Evolutionary conservation across 805 yeast species (phyloP).

Genomic region (Yamadazyma kitorensis): DNA sequence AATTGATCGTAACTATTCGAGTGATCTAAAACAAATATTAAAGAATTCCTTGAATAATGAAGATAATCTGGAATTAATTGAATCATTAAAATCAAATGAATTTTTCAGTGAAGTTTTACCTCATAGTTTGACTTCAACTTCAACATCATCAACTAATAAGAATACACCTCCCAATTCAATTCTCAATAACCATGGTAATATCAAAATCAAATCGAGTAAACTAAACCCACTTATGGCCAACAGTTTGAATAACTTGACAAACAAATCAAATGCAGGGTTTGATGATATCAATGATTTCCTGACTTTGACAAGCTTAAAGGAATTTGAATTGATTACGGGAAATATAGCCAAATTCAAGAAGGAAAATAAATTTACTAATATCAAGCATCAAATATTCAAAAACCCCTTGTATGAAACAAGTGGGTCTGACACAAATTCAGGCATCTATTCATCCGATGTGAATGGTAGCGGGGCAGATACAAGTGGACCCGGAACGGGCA

Average conservation of each 20-base stretch:
- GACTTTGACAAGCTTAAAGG: constrained; percentile 37
- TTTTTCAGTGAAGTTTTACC: no score
- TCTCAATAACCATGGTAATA: background rate
- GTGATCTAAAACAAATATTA: constrained; percentile 28
- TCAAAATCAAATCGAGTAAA: no score
- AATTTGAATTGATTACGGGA: constrained; percentile 39
- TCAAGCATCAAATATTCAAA: constrained; percentile 40
- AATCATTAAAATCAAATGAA: constrained; percentile 8
- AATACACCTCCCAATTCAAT: background rate
- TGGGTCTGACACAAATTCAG: constrained; percentile 38
- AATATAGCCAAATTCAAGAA: constrained; percentile 25
- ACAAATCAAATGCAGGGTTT: background rate
- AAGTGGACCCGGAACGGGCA: constrained; percentile 7
- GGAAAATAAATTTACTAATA: constrained; percentile 16
- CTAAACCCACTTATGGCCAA: no score
- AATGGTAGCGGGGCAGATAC: constrained; percentile 15
- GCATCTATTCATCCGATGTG: no score
- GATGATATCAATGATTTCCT: constrained; percentile 35
- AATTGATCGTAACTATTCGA: constrained; percentile 25
- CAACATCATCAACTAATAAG: background rate
- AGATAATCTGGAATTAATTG: constrained; percentile 5
- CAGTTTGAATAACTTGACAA: no score
- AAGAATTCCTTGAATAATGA: constrained; percentile 6
- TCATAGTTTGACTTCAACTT: constrained; percentile 1
- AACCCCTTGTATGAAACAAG: constrained; percentile 41